Base-by-base conservation (phyloP, 495 filamentous ascomycete species). In the Ramalina intermedia region DNA sequence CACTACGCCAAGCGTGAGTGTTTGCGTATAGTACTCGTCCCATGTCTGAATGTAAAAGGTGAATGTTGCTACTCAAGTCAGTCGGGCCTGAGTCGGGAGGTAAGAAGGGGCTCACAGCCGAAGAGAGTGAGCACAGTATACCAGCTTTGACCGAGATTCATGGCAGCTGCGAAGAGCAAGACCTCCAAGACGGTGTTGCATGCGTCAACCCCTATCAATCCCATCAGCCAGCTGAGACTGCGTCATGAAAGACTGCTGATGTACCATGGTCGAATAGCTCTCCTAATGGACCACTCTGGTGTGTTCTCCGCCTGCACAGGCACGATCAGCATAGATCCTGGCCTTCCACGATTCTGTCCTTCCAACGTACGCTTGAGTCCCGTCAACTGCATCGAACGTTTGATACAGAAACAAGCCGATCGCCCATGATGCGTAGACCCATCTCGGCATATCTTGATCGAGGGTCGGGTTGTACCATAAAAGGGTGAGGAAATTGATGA, bases 21-120 rank as follows among this genome's bases (percentile, higher is more conserved):
- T 88, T 61, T 94, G 85, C 36, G 91, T 98, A 68, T 96, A 93
- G 66, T 95, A 96, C 67, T 96, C 91, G 55, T 98, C 91, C 91
- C 91, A 98, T 27, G 91, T 98, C 63, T 96, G 91, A 20, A 98
- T 81, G 63, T 98, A 98, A 66, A 98, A 98, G 14, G 88, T 95
- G 58, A 89, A 69, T 33, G 82, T 76, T 1, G 82, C 81, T 85
- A 53, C 26, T 41, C 13, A 13, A 13, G 41, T 41, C 7, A 38
- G 44, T 16, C 9, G 20, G 21, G 1, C 14, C 47, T 26, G 13
- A 37, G n/a, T 14, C 1, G 5, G 12, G 26, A 18, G 12, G 39
- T 23, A 11, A 3, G 6, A 4, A 13, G 6, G 21, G 6, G 61
- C 79, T 49, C 69, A 85, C 84, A 78, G 58, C 81, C 91, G 66